Percentiles rank a stretch among this genome's conserved stretches.
Conservation (phyloP, 306 rosid genomes). For the Lathyrus oleraceus region DNA sequence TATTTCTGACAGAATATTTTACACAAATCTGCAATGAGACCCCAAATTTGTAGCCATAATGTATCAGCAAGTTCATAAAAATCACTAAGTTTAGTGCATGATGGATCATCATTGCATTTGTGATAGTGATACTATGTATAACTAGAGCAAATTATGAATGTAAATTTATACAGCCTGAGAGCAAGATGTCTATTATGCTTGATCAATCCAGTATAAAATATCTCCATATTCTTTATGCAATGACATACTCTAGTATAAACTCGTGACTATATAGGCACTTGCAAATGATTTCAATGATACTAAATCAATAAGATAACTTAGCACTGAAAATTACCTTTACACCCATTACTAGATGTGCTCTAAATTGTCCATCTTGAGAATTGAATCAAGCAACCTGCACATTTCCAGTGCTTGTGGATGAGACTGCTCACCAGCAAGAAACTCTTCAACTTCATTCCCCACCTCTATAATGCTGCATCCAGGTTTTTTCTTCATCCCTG, state of each 20-base stretch:
- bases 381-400: constrained; percentile 55
- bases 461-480: constrained; percentile 87
- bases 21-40: constrained; percentile 29
- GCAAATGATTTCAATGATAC: neutral
- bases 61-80: constrained; percentile 16
- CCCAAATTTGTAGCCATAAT: constrained; percentile 35
- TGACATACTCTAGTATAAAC: constrained; percentile 12
- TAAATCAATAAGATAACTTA: constrained; percentile 16
- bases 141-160: constrained; percentile 14
- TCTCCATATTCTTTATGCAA: constrained; percentile 32
- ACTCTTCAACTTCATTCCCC: constrained; percentile 68
- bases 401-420: constrained; percentile 70
- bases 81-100: neutral
- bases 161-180: neutral
- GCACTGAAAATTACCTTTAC: neutral
- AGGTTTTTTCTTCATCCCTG: constrained; percentile 66
- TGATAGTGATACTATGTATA: constrained; percentile 5
- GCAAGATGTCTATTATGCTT: constrained; percentile 2
- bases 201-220: neutral
- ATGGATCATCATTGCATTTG: constrained; percentile 1
- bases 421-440: constrained; percentile 71
- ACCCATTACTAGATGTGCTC: constrained; percentile 29
- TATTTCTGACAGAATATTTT: constrained; percentile 29
- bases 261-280: neutral
- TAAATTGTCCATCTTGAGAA: constrained; percentile 39